Evolutionary conservation across 2,329 filamentous ascomycete genomes (phyloP), one percentile per base, ranked within the genome.

Genomic region (Diaporthe destruens): DNA sequence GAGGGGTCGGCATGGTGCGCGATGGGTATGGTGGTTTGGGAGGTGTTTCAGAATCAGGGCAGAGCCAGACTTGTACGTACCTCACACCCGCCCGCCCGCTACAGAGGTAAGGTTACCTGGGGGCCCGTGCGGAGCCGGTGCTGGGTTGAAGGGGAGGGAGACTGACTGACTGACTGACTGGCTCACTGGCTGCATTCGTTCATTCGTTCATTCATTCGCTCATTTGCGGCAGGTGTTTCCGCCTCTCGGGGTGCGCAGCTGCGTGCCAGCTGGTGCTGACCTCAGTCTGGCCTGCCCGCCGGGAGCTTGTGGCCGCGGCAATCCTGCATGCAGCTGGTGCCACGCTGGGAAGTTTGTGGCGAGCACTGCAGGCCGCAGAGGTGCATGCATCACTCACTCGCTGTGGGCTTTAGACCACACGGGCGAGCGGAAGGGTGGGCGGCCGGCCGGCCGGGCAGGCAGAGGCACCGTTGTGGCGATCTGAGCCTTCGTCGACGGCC

Each of bases 41-140:
- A 59, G 34, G 54, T 53, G 67, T 69, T 69, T 69, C 67, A 69
- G 42, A 20, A 49, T 59, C 53, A n/a, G 54, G 55, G 54, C 55
- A 59, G n/a, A 69, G 67, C 67, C 39, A 57, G 54, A 59, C 56
- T 59, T 44, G n/a, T n/a, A n/a, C n/a, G n/a, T 39, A 39, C 29
- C 54, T 47, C 25, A n/a, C 29, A 29, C 54, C 34, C 25, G n/a
- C 59, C 51, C 49, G 61, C 44, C 9, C 36, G 36, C 36, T 12
- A 32, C 34, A 25, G n/a, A n/a, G n/a, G n/a, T n/a, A n/a, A n/a
- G 29, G 16, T 8, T 2, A 29, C 14, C 14, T 29, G 20, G 44
- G 34, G 67, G 54, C 14, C 67, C 54, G 54, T 69, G 67, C 67
- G 61, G 59, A 0, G 36, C 9, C 36, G 36, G 36, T 39, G 20